A percentile compares a stretch with the other conserved stretches of the same genome.
Conservation (phyloP, 2,329 filamentous ascomycete species). For the Kalaharituber pfeilii region DNA sequence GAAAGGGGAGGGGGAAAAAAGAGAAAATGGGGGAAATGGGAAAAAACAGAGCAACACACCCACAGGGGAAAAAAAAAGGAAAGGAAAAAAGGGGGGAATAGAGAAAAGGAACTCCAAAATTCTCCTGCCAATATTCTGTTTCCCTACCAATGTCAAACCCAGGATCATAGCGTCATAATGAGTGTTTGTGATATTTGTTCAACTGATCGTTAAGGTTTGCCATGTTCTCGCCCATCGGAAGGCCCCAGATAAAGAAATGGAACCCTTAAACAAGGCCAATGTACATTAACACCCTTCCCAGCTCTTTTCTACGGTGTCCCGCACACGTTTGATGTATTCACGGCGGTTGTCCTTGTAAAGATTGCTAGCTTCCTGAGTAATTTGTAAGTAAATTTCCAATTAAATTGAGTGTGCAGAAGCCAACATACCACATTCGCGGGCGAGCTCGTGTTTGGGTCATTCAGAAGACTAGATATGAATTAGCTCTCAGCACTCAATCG, state of each 20-base stretch:
- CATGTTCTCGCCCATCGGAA: no score
- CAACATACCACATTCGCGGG: conserved; percentile 61
- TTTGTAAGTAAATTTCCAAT: neutral
- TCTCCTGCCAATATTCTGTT: neutral
- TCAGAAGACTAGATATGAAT: conserved; percentile 58
- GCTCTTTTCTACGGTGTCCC: conserved; percentile 97
- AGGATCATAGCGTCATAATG: neutral
- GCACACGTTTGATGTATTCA: conserved; percentile 87
- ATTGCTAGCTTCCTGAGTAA: conserved; percentile 60
- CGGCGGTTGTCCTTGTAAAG: conserved; percentile 96
- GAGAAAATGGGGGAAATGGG: conserved; percentile 25
- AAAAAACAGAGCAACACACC: conserved; percentile 16
- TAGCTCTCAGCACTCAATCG: no score
- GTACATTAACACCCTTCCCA: conserved; percentile 45
- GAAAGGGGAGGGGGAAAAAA: conserved; percentile 25
- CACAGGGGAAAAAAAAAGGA: conserved; percentile 1
- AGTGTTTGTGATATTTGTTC: neutral
- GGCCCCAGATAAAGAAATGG: no score
- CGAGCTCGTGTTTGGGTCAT: conserved; percentile 96
- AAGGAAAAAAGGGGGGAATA: neutral
- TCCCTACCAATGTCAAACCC: neutral
- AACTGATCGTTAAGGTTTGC: no score
- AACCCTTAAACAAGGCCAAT: no score
- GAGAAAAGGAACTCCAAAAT: conserved; percentile 4
- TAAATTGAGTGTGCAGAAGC: neutral